Conservation (phyloP, 179 eudicot species). For the Patellifolia procumbens region DNA sequence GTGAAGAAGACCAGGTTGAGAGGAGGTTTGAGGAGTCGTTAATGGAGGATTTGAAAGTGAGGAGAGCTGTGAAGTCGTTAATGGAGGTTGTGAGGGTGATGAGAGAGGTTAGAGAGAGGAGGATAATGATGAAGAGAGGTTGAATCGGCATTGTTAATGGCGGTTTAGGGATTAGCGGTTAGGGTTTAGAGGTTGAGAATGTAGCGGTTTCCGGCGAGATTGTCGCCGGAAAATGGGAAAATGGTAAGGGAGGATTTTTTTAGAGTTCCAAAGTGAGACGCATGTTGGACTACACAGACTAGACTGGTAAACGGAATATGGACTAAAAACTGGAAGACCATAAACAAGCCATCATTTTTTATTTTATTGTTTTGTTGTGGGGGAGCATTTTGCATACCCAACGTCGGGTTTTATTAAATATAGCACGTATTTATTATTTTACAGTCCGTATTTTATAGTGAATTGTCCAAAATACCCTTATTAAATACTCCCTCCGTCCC, state of each 20-base stretch:
- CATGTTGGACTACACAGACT: slow-evolving; percentile 20
- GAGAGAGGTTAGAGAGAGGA: slow-evolving; percentile 15
- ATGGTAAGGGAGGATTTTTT: neutral
- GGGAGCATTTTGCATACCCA: no score
- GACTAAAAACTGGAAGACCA: no score
- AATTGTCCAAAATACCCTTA: no score
- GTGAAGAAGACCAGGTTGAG: slow-evolving; percentile 34
- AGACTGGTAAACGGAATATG: neutral
- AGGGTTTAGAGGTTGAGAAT: neutral
- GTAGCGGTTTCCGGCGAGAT: slow-evolving; percentile 14
- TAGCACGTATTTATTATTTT: no score
- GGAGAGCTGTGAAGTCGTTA: slow-evolving; percentile 34
- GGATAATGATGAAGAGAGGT: neutral
- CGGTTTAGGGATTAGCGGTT: neutral
- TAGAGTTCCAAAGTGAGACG: slow-evolving; percentile 15
- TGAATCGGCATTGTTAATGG: slow-evolving; percentile 27
- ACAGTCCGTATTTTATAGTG: no score
- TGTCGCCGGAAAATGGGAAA: slow-evolving; percentile 24
- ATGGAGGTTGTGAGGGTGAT: slow-evolving; percentile 14
- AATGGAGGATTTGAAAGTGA: slow-evolving; percentile 36
- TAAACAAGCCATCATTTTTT: no score
- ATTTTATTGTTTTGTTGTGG: no score
- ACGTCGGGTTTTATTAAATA: no score
- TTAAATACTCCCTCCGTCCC: no score
- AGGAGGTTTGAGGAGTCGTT: slow-evolving; percentile 31